phyloP scores from a whole-genome alignment of 2,329 filamentous ascomycete species.

The Colletotrichum navitas region DNA sequence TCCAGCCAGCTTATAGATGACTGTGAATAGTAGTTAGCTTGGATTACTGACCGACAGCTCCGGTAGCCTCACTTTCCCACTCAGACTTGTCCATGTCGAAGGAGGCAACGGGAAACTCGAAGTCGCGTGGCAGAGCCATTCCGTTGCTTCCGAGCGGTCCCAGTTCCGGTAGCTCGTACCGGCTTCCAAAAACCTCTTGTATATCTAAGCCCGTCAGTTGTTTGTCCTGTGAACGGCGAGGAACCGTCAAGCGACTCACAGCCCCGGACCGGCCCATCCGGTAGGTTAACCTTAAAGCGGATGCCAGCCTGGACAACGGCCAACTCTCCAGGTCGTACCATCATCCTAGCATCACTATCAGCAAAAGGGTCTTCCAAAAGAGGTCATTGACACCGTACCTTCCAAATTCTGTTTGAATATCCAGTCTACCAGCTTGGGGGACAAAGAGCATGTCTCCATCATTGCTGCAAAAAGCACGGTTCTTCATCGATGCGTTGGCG shows the following conservation, averaged over 20 bases:
- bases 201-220: constrained; percentile 55
- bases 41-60: neutral
- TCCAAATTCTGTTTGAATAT: constrained; percentile 77
- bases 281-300: constrained; percentile 68
- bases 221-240: neutral
- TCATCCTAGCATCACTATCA: constrained; percentile 34
- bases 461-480: constrained; percentile 62
- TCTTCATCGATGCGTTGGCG: constrained; percentile 60
- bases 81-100: constrained; percentile 54
- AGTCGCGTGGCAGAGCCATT: constrained; percentile 74
- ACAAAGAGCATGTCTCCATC: constrained; percentile 76
- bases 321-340: constrained; percentile 74
- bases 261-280: constrained; percentile 68
- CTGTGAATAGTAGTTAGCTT: constrained; percentile 39
- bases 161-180: constrained; percentile 73
- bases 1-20: constrained; percentile 71
- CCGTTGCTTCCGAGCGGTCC: constrained; percentile 75
- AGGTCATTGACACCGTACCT: constrained; percentile 49
- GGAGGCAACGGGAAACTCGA: constrained; percentile 69
- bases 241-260: constrained; percentile 48
- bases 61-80: constrained; percentile 43
- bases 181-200: constrained; percentile 73
- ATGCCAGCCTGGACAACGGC: constrained; percentile 74
- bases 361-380: constrained; percentile 19
- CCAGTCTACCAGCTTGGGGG: constrained; percentile 71